Percentiles rank a stretch among this genome's conserved stretches.
Conservation (phyloP, 352 stramenopile genomes). For the Phytopythium ostracodes region DNA sequence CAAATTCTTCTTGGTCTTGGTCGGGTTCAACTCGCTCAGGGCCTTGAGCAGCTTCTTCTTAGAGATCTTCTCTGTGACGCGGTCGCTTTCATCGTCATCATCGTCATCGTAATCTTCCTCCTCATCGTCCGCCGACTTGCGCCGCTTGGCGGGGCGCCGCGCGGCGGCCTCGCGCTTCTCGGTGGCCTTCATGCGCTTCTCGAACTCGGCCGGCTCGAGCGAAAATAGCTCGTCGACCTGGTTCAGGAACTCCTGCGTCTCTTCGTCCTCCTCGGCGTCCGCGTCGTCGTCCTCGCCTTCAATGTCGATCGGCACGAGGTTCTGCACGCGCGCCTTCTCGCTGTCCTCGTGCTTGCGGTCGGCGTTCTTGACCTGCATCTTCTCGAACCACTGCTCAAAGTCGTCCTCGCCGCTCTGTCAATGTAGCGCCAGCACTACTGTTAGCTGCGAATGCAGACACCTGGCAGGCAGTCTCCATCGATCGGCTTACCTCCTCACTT, state of each 20-base stretch:
- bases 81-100: slow-evolving; percentile 45
- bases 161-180: slow-evolving; percentile 38
- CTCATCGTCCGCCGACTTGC: slow-evolving; percentile 7
- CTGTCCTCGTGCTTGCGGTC: slow-evolving; percentile 6
- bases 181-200: slow-evolving; percentile 47
- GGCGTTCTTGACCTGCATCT: slow-evolving; percentile 35
- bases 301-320: slow-evolving; percentile 25
- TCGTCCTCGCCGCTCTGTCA: slow-evolving; percentile 36
- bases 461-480: not conserved
- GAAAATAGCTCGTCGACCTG: slow-evolving; percentile 69
- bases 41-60: slow-evolving; percentile 70
- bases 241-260: slow-evolving; percentile 63
- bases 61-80: slow-evolving; percentile 59
- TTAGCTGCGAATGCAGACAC: not conserved
- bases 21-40: slow-evolving; percentile 55
- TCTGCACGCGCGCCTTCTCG: slow-evolving; percentile 19
- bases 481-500: slow-evolving; percentile 21
- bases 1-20: slow-evolving; percentile 26
- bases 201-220: slow-evolving; percentile 56
- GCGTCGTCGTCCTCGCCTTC: slow-evolving; percentile 35
- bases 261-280: slow-evolving; percentile 39
- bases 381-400: slow-evolving; percentile 38
- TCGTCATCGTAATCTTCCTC: slow-evolving; percentile 17
- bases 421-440: not conserved
- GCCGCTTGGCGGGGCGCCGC: slow-evolving; percentile 7